A percentile compares a stretch with the other conserved stretches of the same genome.
Conservation (phyloP, 495 filamentous ascomycete species). For the Cairneyella variabilis region DNA sequence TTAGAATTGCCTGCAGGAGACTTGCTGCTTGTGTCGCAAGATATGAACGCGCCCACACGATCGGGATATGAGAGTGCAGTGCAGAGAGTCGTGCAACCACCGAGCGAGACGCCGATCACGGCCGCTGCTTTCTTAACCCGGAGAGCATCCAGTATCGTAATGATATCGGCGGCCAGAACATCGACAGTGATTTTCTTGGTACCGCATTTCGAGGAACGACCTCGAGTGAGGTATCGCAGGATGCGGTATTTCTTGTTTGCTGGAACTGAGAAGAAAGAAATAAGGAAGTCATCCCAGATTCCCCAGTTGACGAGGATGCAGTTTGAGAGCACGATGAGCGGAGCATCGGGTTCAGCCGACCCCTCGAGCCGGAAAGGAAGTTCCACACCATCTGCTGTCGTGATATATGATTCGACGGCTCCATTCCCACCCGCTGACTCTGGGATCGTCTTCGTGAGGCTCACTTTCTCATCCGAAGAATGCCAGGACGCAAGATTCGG, state of each 20-base stretch:
- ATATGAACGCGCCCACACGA: conserved; percentile 56
- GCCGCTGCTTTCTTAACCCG: conserved; percentile 56
- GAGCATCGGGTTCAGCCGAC: conserved; percentile 57
- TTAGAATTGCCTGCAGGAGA: conserved; percentile 64
- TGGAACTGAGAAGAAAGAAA: conserved; percentile 51
- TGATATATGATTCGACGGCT: conserved; percentile 62
- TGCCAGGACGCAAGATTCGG: conserved; percentile 28
- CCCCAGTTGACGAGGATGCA: conserved; percentile 65
- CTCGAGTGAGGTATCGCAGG: conserved; percentile 68
- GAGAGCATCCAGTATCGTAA: conserved; percentile 52
- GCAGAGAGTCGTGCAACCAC: conserved; percentile 70
- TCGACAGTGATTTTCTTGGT: conserved; percentile 56
- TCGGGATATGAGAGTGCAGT: conserved; percentile 62
- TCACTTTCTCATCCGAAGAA: conserved; percentile 46
- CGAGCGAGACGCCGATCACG: conserved; percentile 71
- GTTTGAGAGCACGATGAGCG: conserved; percentile 69
- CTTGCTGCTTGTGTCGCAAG: conserved; percentile 73
- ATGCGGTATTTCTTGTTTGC: conserved; percentile 62
- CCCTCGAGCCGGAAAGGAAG: conserved; percentile 76
- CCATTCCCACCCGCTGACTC: conserved; percentile 37
- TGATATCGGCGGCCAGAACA: conserved; percentile 61
- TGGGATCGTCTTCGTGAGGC: conserved; percentile 41
- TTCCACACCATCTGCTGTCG: conserved; percentile 59
- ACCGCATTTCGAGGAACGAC: conserved; percentile 42
- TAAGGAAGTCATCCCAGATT: conserved; percentile 75